Evolutionary conservation across 148 eudicot species (phyloP), one percentile per base, ranked within the genome.

Genomic region (Vaccinium darrowii): DNA sequence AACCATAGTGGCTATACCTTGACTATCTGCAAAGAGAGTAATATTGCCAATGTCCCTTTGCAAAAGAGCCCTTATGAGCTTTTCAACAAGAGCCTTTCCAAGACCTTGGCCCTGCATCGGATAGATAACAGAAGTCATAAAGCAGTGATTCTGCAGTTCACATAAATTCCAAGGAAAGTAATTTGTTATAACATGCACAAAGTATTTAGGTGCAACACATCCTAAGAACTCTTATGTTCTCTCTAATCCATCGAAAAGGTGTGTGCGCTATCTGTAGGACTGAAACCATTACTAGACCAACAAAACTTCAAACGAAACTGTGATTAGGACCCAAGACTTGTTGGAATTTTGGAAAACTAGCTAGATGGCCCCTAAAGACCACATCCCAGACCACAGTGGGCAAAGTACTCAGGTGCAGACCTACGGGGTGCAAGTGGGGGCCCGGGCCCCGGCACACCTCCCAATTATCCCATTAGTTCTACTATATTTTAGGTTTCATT

Each of bases 11-110:
- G 50, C 8, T 21, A 78, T 92, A 95, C 99, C 98, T 92, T 92
- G 89, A 87, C 97, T 91, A 84, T 96, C 98, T 47, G 99, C 98
- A 90, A 96, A 96, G 58, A 96, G 94, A 39, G 97, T 88, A 80
- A 96, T 93, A 86, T 94, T 96, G 83, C 99, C 98, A 81, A 96
- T 96, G 88, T 96, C 99, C 84, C 94, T 89, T 81, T 96, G 98
- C 85, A 96, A 90, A 86, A 96, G 97, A 85, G 98, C 92, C 87
- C 97, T 92, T 85, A 96, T 90, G 88, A 96, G 87, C 90, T 94
- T 96, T 91, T 96, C 99, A 65, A 96, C 89, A 51, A 96, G 99
- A 84, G 95, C 94, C 90, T 96, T 96, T 76, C 99, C 99, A 75
- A 96, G 97, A 75, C 99, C 99, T 92, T 92, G 99, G 52, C 99